A percentile compares a stretch with the other conserved stretches of the same genome.
These are phyloP conservation scores for Amphibolis antarctica DNA, from an alignment of 106 monocot species.

Conservation along the genomic window DNA sequence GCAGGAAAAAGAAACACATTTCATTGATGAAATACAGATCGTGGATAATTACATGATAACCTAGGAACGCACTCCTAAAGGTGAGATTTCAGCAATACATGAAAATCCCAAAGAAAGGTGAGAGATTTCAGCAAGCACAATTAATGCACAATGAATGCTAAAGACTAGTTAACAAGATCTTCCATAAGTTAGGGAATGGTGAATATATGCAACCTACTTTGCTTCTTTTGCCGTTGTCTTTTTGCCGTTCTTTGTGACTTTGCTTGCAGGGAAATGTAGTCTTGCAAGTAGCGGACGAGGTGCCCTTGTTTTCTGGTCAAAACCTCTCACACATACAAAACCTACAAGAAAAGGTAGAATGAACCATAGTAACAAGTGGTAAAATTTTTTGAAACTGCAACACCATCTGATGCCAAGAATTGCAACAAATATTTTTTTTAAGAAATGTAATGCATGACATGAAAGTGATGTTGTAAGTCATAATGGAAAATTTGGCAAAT, in stretches of 20 bases:
- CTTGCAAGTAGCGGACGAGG: constrained; percentile 12
- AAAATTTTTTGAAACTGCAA: background rate
- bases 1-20: too few relatives aligned
- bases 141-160: background rate
- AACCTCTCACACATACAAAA: constrained; percentile 15
- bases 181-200: background rate
- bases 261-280: constrained; percentile 14
- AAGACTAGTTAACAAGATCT: background rate
- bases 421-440: too few relatives aligned
- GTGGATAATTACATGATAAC: background rate
- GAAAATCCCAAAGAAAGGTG: too few relatives aligned
- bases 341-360: constrained; percentile 2
- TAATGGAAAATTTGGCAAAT: too few relatives aligned
- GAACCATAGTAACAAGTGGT: background rate
- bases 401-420: background rate
- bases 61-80: background rate
- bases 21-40: background rate
- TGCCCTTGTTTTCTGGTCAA: constrained; percentile 13
- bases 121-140: background rate
- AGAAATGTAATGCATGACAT: too few relatives aligned
- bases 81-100: too few relatives aligned
- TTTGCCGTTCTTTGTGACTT: background rate
- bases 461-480: too few relatives aligned
- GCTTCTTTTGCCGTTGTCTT: background rate
- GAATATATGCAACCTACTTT: background rate